Evolutionary conservation across 179 eudicot species (phyloP), one percentile per base, ranked within the genome.

Genomic region (Beta corolliflora): DNA sequence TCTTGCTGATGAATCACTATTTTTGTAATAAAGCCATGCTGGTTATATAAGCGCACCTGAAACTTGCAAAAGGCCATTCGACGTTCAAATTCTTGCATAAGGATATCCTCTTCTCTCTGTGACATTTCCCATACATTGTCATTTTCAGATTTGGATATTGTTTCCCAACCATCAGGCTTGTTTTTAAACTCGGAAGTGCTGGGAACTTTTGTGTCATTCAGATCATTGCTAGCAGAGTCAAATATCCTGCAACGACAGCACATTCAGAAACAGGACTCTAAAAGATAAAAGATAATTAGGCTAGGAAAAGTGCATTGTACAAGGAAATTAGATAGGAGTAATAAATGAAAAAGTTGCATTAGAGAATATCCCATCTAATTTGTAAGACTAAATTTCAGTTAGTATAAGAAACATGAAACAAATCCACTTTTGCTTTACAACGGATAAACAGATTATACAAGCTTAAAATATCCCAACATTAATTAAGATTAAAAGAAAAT

Each of bases 131-230:
- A 96, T 25, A 94, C 88, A 87, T 73, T 94, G 77, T 93, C 94
- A 87, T 96, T 98, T 77, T 86, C 90, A 73, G 87, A 83, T 86
- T 91, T 96, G 52, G 94, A 77, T 58, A 89, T 90, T 77, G 99
- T 86, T 87, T 96, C 99, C 99, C 99, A 96, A 60, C 99, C 98
- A 87, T 96, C 97, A 50, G 99, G 99, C 87, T 86, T 93, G 82
- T 90, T 94, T 82, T 91, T 96, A 14, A 90, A 86, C 87, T 94
- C 97, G 4, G 89, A 83, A 52, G 89, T 77, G 77, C 89, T 82
- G 16, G 92, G 86, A 46, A 81, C 81, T 83, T 90, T 90, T 7
- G 90, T 59, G 77, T 90, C 81, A 79, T 77, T 88, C 82, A 90
- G 76, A 81, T 91, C 91, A 41, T 84, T 65, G 77, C 81, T 85